Percentiles rank a stretch among this genome's conserved stretches.
Evolutionary conservation across 148 eudicot genomes (phyloP).

Genomic region (Selenicereus undatus): DNA sequence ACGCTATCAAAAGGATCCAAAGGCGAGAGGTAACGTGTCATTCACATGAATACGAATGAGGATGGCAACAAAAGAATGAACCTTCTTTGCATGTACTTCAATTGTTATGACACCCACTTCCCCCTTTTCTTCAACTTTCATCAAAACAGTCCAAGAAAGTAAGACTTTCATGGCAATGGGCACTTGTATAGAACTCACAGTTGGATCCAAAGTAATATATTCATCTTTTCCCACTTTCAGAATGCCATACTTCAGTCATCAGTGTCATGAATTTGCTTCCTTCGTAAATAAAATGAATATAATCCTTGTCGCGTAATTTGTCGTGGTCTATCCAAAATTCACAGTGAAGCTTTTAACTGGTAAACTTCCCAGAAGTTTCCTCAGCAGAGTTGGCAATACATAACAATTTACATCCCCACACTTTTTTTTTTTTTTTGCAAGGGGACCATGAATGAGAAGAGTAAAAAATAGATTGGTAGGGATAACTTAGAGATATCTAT

Average conservation of each 20-base stretch:
- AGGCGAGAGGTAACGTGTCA: not conserved
- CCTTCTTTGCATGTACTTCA: conserved; percentile 1
- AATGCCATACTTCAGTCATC: not conserved
- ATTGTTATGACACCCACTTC: not conserved
- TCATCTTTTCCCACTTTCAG: not conserved
- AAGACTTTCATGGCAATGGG: not conserved
- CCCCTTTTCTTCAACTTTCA: not conserved
- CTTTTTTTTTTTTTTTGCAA: too few species aligned
- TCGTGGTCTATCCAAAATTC: not conserved
- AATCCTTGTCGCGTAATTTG: conserved; percentile 14
- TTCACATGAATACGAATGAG: not conserved
- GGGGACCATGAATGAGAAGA: not conserved
- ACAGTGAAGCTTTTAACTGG: not conserved
- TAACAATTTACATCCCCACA: too few species aligned
- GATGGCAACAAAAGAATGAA: not conserved
- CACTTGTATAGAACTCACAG: not conserved
- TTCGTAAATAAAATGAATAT: not conserved
- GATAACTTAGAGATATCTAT: conserved; percentile 7
- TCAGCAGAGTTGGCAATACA: not conserved
- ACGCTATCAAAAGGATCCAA: not conserved
- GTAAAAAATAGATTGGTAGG: not conserved
- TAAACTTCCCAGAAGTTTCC: conserved; percentile 30
- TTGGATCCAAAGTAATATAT: not conserved
- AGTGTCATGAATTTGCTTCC: not conserved
- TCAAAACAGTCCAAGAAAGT: not conserved